Percentiles rank a stretch among this genome's conserved stretches.
phyloP scores from a whole-genome alignment of 2,329 filamentous ascomycete genomes.

The Amauroascus niger region DNA sequence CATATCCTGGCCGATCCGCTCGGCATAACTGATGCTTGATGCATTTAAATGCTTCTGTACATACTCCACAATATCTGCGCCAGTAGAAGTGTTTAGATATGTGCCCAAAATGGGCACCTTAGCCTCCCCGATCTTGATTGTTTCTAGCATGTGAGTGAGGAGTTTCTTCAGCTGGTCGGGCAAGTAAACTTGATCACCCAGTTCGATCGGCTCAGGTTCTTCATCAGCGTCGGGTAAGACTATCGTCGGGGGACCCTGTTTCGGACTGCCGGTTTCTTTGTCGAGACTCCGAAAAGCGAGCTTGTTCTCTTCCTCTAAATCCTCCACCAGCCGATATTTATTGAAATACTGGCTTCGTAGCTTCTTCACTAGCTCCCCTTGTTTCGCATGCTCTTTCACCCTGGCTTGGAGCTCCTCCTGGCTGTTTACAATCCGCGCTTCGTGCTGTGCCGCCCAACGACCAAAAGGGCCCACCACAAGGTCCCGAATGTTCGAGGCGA shows the following conservation, averaged over 20 bases:
- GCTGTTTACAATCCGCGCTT: constrained; percentile 78
- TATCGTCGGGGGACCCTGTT: constrained; percentile 56
- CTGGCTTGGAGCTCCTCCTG: constrained; percentile 86
- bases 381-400: constrained; percentile 87
- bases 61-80: constrained; percentile 91
- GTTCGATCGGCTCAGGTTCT: constrained; percentile 78
- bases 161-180: constrained; percentile 87
- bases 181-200: constrained; percentile 79
- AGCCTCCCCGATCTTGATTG: constrained; percentile 75
- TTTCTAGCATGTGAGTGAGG: constrained; percentile 72
- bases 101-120: constrained; percentile 94
- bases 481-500: constrained; percentile 91
- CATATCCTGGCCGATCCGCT: constrained; percentile 89
- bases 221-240: constrained; percentile 64
- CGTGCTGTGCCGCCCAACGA: constrained; percentile 93
- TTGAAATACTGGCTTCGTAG: constrained; percentile 96
- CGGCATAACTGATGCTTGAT: constrained; percentile 77
- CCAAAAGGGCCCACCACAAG: constrained; percentile 90
- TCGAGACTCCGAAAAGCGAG: constrained; percentile 85
- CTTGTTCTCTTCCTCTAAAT: constrained; percentile 97
- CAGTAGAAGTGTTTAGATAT: constrained; percentile 84
- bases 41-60: constrained; percentile 79
- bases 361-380: constrained; percentile 83
- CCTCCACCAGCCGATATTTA: constrained; percentile 92
- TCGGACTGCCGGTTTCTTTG: constrained; percentile 48